A percentile compares a stretch with the other conserved stretches of the same genome.
These are phyloP conservation scores for Rhizopus arrhizus DNA, from an alignment of 371 early-diverging fungal genomes.

Conservation along the genomic window DNA sequence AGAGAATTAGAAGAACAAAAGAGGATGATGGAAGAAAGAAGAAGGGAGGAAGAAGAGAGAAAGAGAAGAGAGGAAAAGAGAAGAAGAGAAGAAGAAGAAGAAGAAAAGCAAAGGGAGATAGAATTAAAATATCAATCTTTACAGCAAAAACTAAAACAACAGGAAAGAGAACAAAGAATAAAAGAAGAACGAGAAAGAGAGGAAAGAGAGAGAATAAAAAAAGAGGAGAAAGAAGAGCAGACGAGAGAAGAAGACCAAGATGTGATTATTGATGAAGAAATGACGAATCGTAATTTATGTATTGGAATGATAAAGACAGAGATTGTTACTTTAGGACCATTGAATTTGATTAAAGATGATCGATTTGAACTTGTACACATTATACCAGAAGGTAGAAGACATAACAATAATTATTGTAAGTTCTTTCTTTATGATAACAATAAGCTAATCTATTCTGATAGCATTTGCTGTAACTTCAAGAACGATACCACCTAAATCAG, in stretches of 20 bases:
- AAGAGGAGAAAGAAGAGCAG: constrained; percentile 1
- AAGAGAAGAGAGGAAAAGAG: background rate
- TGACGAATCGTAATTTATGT: constrained; percentile 35
- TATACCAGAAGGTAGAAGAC: constrained; percentile 39
- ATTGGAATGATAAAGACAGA: constrained; percentile 51
- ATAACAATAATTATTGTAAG: constrained; percentile 41
- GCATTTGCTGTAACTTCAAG: constrained; percentile 37
- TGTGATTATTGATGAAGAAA: constrained; percentile 28
- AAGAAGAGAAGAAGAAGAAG: background rate
- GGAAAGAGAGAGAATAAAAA: background rate
- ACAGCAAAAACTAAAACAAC: constrained; percentile 1
- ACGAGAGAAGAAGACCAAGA: constrained; percentile 5
- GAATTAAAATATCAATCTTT: background rate
- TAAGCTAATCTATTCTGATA: constrained; percentile 6
- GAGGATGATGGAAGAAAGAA: background rate
- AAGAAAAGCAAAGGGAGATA: background rate
- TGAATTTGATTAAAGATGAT: constrained; percentile 41
- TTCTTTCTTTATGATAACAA: background rate
- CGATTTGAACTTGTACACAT: constrained; percentile 37
- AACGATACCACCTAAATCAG: constrained; percentile 31
- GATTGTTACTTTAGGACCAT: constrained; percentile 34
- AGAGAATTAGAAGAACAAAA: background rate
- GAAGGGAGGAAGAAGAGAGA: background rate
- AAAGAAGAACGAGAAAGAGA: background rate
- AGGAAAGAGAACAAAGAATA: constrained; percentile 1